Evolutionary conservation across 2,329 filamentous ascomycete genomes (phyloP).

Genomic region (Cercospora zeina): DNA sequence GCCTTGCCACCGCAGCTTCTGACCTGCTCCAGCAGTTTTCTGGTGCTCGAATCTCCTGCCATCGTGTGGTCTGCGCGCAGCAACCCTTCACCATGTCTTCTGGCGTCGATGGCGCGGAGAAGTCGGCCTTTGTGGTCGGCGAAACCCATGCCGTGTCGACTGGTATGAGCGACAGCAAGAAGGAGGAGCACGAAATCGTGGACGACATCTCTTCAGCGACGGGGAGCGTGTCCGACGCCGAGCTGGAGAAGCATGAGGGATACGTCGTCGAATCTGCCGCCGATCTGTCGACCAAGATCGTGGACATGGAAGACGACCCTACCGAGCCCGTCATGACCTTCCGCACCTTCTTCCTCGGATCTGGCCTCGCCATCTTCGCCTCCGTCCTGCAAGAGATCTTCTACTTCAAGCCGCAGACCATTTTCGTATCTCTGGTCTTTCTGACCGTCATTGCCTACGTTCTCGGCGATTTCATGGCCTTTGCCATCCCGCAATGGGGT

Average conservation of each 20-base stretch:
- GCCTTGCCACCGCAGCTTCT: background rate
- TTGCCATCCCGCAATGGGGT: conserved; percentile 42
- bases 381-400: conserved; percentile 48
- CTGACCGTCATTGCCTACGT: conserved; percentile 50
- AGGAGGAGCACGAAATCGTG: conserved; percentile 3
- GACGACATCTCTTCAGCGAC: background rate
- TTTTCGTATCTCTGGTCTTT: conserved; percentile 50
- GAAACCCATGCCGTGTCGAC: background rate
- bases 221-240: background rate
- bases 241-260: background rate
- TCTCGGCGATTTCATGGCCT: conserved; percentile 45
- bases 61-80: background rate
- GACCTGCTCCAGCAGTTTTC: background rate
- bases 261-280: conserved; percentile 31
- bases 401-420: conserved; percentile 52
- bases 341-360: conserved; percentile 44
- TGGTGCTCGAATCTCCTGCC: background rate
- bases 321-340: conserved; percentile 44
- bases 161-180: background rate
- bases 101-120: background rate
- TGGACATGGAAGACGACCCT: conserved; percentile 45
- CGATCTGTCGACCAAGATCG: conserved; percentile 40
- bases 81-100: background rate
- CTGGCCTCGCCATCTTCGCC: conserved; percentile 35
- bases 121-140: background rate